Percentiles rank a stretch among this genome's conserved stretches.
Conservation (phyloP, 2,329 filamentous ascomycete genomes). For the Colletotrichum euphorbiae region DNA sequence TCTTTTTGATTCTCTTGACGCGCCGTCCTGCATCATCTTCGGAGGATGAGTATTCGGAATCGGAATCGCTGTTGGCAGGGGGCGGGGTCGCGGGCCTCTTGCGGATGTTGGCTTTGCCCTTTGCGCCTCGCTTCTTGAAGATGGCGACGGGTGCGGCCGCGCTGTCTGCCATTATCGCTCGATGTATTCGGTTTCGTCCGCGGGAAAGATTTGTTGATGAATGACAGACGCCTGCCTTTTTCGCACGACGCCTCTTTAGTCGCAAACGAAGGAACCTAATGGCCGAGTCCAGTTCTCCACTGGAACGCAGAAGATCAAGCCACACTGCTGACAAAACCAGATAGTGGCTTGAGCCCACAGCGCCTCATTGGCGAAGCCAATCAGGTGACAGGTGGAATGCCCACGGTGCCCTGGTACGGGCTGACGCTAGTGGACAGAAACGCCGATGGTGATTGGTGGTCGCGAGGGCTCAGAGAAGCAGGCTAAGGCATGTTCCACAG, state of each 20-base stretch:
- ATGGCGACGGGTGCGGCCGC: conserved; percentile 65
- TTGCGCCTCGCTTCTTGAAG: conserved; percentile 89
- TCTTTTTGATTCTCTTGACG: conserved; percentile 82
- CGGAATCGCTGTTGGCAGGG: conserved; percentile 70
- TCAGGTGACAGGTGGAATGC: conserved; percentile 23
- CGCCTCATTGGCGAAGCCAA: background rate
- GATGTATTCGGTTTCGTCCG: background rate
- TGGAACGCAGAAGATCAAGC: conserved; percentile 37
- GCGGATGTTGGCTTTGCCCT: conserved; percentile 80
- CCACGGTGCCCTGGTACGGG: background rate
- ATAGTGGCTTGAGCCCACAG: conserved; percentile 10
- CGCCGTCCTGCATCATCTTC: conserved; percentile 82
- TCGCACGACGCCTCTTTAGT: conserved; percentile 2
- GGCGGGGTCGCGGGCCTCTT: conserved; percentile 86
- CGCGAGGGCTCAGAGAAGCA: background rate
- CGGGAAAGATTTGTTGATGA: background rate
- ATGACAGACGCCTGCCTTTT: background rate
- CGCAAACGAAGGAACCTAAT: conserved; percentile 5
- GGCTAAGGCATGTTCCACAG: background rate
- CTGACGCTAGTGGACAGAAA: conserved; percentile 4
- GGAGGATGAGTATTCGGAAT: conserved; percentile 75
- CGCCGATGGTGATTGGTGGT: conserved; percentile 20
- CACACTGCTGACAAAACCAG: conserved; percentile 34
- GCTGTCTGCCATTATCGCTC: conserved; percentile 24
- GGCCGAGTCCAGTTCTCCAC: conserved; percentile 18